Evolutionary conservation across 371 early-diverging fungal species (phyloP).

Genomic region (Quaeritorhiza haematococci): DNA sequence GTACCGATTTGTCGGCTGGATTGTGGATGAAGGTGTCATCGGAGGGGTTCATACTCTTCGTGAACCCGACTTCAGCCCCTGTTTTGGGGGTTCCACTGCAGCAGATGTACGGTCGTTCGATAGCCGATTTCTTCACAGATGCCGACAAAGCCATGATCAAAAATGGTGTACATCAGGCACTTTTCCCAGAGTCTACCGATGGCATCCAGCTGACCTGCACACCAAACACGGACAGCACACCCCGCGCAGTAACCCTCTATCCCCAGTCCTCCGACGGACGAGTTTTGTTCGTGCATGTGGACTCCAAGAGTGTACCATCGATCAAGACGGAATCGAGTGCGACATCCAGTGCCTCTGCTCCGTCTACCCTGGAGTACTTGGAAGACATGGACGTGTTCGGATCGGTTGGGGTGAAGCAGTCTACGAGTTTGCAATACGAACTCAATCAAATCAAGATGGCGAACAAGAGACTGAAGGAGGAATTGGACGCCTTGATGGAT

Average conservation of each 20-base stretch:
- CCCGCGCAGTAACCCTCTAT: conserved; percentile 16
- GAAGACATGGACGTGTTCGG: conserved; percentile 18
- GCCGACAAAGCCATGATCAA: neutral
- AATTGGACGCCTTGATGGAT: too few relatives aligned
- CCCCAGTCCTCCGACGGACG: neutral
- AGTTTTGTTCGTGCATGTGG: neutral
- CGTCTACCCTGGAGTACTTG: neutral
- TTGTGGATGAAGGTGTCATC: conserved; percentile 60
- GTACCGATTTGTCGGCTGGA: conserved; percentile 25
- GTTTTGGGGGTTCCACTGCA: conserved; percentile 6
- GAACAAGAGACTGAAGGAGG: conserved; percentile 27
- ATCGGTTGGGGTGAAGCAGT: conserved; percentile 13
- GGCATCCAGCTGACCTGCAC: neutral
- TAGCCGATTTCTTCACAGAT: neutral
- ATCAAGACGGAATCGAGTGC: too few relatives aligned
- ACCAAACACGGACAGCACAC: too few relatives aligned
- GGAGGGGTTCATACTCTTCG: conserved; percentile 52
- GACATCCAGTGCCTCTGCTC: too few relatives aligned
- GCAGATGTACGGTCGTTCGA: neutral
- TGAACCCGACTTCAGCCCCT: conserved; percentile 1
- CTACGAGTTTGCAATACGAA: conserved; percentile 31
- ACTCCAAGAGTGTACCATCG: too few relatives aligned
- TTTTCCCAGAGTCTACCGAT: neutral
- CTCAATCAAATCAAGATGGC: conserved; percentile 26
- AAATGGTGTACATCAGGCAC: neutral